A percentile compares a stretch with the other conserved stretches of the same genome.
Conservation (phyloP, 768 basidiomycete genomes). For the Kwoniella mangroviensis region DNA sequence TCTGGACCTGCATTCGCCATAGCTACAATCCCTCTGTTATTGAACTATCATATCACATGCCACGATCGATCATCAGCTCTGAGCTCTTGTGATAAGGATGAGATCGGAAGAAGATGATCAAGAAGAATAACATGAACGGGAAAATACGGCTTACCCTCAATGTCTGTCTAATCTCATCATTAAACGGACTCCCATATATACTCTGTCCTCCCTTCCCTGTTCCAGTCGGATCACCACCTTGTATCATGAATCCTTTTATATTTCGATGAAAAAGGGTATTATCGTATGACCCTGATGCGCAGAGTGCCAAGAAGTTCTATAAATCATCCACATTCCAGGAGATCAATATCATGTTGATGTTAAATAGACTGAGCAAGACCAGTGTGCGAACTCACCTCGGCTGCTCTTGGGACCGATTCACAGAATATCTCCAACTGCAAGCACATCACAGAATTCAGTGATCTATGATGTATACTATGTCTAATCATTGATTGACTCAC, state of each 20-base stretch:
- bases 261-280: slow-evolving; percentile 84
- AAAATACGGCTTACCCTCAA: slow-evolving; percentile 69
- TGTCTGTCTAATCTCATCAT: slow-evolving; percentile 91
- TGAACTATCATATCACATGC: too few relatives aligned
- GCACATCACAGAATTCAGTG: not conserved
- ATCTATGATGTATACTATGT: not conserved
- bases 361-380: too few relatives aligned
- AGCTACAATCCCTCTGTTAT: slow-evolving; percentile 88
- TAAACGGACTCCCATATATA: slow-evolving; percentile 90
- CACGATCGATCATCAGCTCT: too few relatives aligned
- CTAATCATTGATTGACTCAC: slow-evolving; percentile 58
- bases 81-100: not conserved
- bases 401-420: slow-evolving; percentile 91
- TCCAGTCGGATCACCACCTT: slow-evolving; percentile 63
- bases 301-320: slow-evolving; percentile 93
- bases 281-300: slow-evolving; percentile 86
- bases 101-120: not conserved
- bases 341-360: too few relatives aligned
- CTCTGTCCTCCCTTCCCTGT: slow-evolving; percentile 96
- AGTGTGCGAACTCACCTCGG: slow-evolving; percentile 67
- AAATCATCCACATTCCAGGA: too few relatives aligned
- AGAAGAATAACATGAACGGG: too few relatives aligned
- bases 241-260: slow-evolving; percentile 95
- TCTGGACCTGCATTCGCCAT: slow-evolving; percentile 77
- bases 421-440: slow-evolving; percentile 94